Evolutionary conservation across 1,284 basidiomycete species (phyloP).

Genomic region (Vanrija sp.): DNA sequence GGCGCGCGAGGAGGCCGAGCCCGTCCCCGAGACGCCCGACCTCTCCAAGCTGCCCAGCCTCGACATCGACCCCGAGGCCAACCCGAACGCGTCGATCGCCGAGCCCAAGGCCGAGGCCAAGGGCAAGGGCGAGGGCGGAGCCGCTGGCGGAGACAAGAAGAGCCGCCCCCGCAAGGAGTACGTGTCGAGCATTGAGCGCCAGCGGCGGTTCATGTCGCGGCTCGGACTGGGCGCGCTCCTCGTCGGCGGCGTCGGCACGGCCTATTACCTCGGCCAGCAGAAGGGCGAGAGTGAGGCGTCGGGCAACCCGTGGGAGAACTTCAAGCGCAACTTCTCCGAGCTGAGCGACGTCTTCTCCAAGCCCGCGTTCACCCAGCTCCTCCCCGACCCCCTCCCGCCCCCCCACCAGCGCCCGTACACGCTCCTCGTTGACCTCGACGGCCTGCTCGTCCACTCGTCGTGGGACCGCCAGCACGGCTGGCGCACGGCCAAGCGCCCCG

Average conservation of each 20-base stretch:
- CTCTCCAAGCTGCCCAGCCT: slow-evolving; percentile 45
- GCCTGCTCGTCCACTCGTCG: slow-evolving; percentile 81
- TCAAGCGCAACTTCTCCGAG: slow-evolving; percentile 33
- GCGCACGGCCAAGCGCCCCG: slow-evolving; percentile 89
- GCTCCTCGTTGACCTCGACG: slow-evolving; percentile 85
- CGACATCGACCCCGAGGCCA: slow-evolving; percentile 46
- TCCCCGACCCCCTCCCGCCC: slow-evolving; percentile 80
- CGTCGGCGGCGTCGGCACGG: slow-evolving; percentile 57
- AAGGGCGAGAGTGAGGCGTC: slow-evolving; percentile 30
- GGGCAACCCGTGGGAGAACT: slow-evolving; percentile 3
- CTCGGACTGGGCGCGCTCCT: slow-evolving; percentile 51
- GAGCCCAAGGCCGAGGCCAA: slow-evolving; percentile 26
- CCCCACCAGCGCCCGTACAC: slow-evolving; percentile 89
- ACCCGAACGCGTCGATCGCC: slow-evolving; percentile 18
- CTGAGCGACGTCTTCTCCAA: slow-evolving; percentile 65
- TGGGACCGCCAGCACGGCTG: slow-evolving; percentile 90
- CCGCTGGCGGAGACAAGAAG: slow-evolving; percentile 13
- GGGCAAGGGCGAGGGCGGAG: slow-evolving; percentile 15
- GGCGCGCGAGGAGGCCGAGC: slow-evolving; percentile 1
- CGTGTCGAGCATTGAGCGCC: slow-evolving; percentile 65
- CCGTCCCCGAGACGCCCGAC: slow-evolving; percentile 27
- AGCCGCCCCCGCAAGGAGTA: slow-evolving; percentile 43
- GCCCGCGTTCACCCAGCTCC: slow-evolving; percentile 84
- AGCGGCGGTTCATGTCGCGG: slow-evolving; percentile 58
- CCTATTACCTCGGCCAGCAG: slow-evolving; percentile 59